Percentiles rank a stretch among this genome's conserved stretches.
Evolutionary conservation across 768 basidiomycete genomes (phyloP).

Genomic region (Leccinum barrowsii): DNA sequence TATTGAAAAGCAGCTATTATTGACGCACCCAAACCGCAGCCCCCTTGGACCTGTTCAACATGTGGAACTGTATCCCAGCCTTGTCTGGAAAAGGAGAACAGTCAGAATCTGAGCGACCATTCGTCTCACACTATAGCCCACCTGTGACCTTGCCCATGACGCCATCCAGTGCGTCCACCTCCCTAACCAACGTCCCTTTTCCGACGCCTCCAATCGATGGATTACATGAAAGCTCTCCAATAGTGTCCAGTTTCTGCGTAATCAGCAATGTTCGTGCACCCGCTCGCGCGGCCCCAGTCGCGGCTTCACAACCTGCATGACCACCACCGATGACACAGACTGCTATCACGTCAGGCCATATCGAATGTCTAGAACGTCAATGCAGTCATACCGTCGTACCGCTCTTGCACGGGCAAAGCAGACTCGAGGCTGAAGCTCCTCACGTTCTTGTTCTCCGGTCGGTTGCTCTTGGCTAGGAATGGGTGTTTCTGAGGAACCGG

Average conservation of each 20-base stretch:
- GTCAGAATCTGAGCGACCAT: background rate
- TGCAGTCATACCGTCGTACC: constrained; percentile 24
- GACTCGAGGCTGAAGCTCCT: constrained; percentile 1
- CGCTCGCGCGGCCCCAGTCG: constrained; percentile 77
- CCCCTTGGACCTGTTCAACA: constrained; percentile 82
- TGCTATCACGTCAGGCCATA: constrained; percentile 37
- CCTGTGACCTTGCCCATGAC: constrained; percentile 82
- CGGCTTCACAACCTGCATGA: constrained; percentile 92
- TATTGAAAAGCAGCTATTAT: too few relatives aligned
- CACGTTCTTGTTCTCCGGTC: background rate
- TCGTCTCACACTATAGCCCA: constrained; percentile 28
- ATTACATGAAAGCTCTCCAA: constrained; percentile 87
- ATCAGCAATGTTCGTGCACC: constrained; percentile 79
- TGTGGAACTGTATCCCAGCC: constrained; percentile 85
- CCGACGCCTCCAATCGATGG: constrained; percentile 91
- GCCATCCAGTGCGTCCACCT: constrained; percentile 89
- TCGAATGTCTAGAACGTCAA: background rate
- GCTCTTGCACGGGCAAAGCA: background rate
- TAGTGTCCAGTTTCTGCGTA: constrained; percentile 76
- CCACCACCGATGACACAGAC: constrained; percentile 90
- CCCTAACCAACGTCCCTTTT: constrained; percentile 87
- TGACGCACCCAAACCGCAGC: constrained; percentile 80
- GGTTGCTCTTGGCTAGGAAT: background rate
- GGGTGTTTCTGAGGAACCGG: background rate
- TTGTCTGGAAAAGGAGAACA: constrained; percentile 49